Conservation (phyloP, 352 stramenopile species). For the Pythium biforme region DNA sequence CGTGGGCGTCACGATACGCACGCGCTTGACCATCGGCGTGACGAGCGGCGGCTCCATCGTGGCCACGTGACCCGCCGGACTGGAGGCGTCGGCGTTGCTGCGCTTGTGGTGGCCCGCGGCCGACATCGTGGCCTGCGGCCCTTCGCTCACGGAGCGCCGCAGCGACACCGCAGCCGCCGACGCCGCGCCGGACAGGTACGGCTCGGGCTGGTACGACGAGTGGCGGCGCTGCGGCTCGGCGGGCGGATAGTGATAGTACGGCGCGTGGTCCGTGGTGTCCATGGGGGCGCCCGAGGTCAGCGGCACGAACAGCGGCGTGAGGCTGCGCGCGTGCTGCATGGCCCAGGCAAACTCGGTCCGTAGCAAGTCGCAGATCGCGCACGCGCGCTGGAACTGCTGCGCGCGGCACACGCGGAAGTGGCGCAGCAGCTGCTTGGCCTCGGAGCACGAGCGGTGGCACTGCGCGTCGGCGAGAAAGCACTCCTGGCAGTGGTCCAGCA, state of each 20-base stretch:
- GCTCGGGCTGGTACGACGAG: slow-evolving; percentile 19
- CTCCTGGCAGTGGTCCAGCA: slow-evolving; percentile 57
- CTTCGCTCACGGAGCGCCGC: slow-evolving; percentile 24
- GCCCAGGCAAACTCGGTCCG: slow-evolving; percentile 37
- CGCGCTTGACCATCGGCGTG: slow-evolving; percentile 18
- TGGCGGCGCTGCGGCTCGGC: slow-evolving; percentile 14
- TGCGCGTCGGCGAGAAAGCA: slow-evolving; percentile 37
- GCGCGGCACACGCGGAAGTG: slow-evolving; percentile 46
- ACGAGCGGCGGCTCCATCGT: neutral
- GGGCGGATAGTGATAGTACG: neutral
- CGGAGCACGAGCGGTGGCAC: slow-evolving; percentile 45
- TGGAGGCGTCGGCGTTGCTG: neutral
- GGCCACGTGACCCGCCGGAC: neutral
- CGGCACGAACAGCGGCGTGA: slow-evolving; percentile 36
- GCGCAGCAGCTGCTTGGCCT: slow-evolving; percentile 48
- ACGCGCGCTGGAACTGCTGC: slow-evolving; percentile 25
- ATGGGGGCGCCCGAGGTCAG: neutral
- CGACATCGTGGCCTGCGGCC: slow-evolving; percentile 19
- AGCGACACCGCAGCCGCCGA: neutral
- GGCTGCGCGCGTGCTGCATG: slow-evolving; percentile 33
- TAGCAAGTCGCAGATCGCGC: slow-evolving; percentile 33
- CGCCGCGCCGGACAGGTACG: neutral
- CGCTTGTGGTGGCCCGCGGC: slow-evolving; percentile 21
- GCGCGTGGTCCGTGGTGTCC: too few species aligned
- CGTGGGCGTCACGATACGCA: slow-evolving; percentile 22